Evolutionary conservation across 371 early-diverging fungal species (phyloP), one percentile per base, ranked within the genome.

Genomic region (Mortierella polycephala): DNA sequence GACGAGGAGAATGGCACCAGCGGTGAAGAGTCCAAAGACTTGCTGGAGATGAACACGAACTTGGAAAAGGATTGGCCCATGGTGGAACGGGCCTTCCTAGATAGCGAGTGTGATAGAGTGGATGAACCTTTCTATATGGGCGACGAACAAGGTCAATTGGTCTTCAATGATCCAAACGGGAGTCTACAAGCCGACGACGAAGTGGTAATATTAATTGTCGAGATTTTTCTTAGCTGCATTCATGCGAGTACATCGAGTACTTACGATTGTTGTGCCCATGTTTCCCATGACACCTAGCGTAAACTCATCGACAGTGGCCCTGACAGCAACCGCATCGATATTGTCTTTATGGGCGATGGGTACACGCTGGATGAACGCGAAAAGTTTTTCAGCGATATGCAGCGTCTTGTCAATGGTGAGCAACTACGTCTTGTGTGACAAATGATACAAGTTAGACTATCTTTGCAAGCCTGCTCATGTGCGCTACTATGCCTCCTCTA

Each of bases 341-440:
- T 87, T 51, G 87, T 87, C 37, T 85, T 89, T 41, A 88, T 89
- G 88, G 88, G 89, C n/a, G 89, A 89, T 77, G 89, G 89, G 16
- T 89, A 89, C 71, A 86, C 86, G 5, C 58, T 62, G 7, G 67
- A 55, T 1, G 86, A 89, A 61, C 70, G 83, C 39, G 81, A 81
- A 30, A 75, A 77, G 56, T 89, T 88, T 69, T 81, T 87, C 57
- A 50, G 20, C 11, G 89, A 89, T 69, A 88, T 89, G 51, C 52
- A 71, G n/a, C 82, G 89, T 5, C 85, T 89, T 30, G 72, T 77
- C 46, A 67, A 83, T 47, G 79, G 79, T 67, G 62, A 57, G 21
- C 64, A 41, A 16, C 14, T 37, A 16, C 11, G 44, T 20, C 30
- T 12, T 45, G 1, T 41, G 1, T 18, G 44, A 41, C 18, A 37